Conservation (phyloP, 306 rosid genomes). For the Begonia fuchsioides region DNA sequence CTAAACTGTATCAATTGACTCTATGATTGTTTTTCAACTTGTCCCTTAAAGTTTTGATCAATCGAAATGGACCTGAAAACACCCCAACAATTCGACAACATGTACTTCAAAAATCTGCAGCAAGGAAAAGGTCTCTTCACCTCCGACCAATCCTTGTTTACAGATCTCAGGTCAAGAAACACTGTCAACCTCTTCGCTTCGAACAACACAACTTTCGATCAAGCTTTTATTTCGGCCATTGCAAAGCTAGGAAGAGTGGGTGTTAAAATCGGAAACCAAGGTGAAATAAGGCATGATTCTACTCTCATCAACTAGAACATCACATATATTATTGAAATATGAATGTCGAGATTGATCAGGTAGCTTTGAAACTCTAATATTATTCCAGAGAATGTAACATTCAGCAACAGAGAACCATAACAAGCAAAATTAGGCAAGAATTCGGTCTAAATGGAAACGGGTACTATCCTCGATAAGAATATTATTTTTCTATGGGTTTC, state of each 20-base stretch:
- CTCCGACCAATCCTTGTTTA: neutral
- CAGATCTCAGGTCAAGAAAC: neutral
- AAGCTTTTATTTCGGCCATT: neutral
- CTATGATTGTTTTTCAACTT: too few relatives aligned
- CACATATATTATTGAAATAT: too few relatives aligned
- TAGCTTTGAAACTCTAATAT: too few relatives aligned
- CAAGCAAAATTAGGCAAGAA: too few relatives aligned
- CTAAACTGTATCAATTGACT: too few relatives aligned
- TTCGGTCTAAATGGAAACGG: too few relatives aligned
- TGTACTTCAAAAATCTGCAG: neutral
- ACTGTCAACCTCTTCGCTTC: neutral
- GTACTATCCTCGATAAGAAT: too few relatives aligned
- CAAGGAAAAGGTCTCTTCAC: neutral
- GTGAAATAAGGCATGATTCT: slow-evolving; percentile 9
- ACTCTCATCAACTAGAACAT: too few relatives aligned
- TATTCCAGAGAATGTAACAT: too few relatives aligned
- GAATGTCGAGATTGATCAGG: too few relatives aligned
- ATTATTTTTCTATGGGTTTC: slow-evolving; percentile 8
- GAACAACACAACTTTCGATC: neutral
- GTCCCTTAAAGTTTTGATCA: too few relatives aligned
- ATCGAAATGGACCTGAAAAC: neutral
- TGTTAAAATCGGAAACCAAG: neutral
- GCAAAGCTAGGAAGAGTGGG: neutral
- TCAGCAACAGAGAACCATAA: too few relatives aligned
- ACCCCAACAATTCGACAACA: neutral